Conservation (phyloP, 2,329 filamentous ascomycete genomes). For the Stemphylium lycopersici region DNA sequence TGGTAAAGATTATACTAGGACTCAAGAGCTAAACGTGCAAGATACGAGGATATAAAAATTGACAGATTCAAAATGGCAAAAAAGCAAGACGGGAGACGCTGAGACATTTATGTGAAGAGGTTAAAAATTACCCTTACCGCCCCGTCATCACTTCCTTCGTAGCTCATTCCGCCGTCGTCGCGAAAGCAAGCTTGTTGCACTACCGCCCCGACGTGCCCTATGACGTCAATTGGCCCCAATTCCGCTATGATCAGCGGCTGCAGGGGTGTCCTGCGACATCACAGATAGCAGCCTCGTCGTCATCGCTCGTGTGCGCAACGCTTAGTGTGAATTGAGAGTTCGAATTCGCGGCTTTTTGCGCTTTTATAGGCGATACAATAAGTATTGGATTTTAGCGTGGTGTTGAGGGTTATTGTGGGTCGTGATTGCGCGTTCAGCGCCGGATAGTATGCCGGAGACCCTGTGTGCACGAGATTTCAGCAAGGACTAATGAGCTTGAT, state of each 20-base stretch:
- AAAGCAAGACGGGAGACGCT: background rate
- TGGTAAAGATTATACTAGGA: no score
- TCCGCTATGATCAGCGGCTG: slow-evolving; percentile 11
- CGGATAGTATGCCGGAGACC: slow-evolving; percentile 11
- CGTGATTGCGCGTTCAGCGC: slow-evolving; percentile 1
- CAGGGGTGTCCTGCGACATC: background rate
- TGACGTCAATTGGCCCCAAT: slow-evolving; percentile 23
- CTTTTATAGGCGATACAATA: background rate
- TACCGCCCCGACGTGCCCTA: slow-evolving; percentile 1
- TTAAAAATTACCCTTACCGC: background rate
- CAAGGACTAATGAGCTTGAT: slow-evolving; percentile 31
- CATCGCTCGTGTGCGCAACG: slow-evolving; percentile 1
- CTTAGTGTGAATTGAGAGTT: background rate
- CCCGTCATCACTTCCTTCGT: background rate
- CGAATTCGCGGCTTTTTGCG: background rate
- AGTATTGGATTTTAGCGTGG: background rate
- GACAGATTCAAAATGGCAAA: background rate
- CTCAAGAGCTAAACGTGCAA: background rate
- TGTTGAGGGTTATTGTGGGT: slow-evolving; percentile 21
- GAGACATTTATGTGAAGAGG: no score
- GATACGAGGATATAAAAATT: background rate
- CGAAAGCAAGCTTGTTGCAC: background rate
- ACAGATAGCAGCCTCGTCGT: slow-evolving; percentile 10
- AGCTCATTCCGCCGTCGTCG: background rate
- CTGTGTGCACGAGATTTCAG: slow-evolving; percentile 15